Evolutionary conservation across 2,329 filamentous ascomycete species (phyloP).

Genomic region (Rutstroemia sydowiana): DNA sequence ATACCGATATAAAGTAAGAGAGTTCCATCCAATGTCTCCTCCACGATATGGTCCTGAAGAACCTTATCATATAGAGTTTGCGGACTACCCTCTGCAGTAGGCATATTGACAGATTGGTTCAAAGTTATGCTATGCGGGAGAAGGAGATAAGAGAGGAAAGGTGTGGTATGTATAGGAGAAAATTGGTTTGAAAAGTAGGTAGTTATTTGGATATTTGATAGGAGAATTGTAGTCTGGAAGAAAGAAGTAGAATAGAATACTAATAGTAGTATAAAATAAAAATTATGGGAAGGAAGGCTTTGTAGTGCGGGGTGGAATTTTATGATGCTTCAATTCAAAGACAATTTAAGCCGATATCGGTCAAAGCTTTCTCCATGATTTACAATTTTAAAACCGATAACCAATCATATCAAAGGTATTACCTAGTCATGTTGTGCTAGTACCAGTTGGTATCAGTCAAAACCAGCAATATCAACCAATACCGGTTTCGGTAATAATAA

Average conservation of each 20-base stretch:
- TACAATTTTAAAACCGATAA: background rate
- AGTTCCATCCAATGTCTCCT: conserved; percentile 91
- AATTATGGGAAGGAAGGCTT: background rate
- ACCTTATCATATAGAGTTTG: conserved; percentile 94
- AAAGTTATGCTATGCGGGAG: background rate
- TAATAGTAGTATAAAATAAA: background rate
- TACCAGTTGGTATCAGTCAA: too few relatives aligned
- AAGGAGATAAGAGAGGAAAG: background rate
- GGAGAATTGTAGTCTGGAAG: background rate
- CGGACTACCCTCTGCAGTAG: conserved; percentile 11
- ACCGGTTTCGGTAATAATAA: too few relatives aligned
- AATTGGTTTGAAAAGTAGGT: background rate
- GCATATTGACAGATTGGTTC: conserved; percentile 1
- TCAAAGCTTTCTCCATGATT: background rate
- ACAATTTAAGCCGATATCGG: conserved; percentile 9
- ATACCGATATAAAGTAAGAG: conserved; percentile 86
- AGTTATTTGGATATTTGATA: too few relatives aligned
- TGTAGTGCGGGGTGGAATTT: conserved; percentile 7
- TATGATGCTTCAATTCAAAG: conserved; percentile 10
- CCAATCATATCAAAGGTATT: background rate
- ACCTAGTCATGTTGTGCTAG: background rate
- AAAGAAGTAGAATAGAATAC: background rate
- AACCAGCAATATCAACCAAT: too few relatives aligned
- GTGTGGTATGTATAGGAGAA: background rate
- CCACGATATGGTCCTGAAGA: conserved; percentile 86